Conservation (phyloP, 805 yeast species). For the Suhomyces faveliae region DNA sequence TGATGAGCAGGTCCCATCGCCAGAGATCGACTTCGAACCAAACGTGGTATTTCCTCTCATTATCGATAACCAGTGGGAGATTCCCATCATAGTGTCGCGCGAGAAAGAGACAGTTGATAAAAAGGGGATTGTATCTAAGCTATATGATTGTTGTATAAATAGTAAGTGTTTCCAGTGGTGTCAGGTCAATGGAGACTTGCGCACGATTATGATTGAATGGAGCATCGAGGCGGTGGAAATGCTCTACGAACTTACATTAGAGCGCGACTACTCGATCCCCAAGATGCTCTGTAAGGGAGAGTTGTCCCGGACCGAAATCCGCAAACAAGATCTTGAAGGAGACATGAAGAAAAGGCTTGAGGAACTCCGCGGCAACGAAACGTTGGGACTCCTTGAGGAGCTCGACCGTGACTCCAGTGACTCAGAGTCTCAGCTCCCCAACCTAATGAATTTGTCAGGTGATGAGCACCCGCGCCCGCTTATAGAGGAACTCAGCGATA, state of each 20-base stretch:
- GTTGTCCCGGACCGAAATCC: conserved; percentile 44
- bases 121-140: conserved; percentile 60
- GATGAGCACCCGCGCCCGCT: conserved; percentile 35
- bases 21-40: conserved; percentile 53
- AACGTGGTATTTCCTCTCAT: conserved; percentile 59
- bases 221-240: conserved; percentile 78
- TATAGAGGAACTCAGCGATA: conserved; percentile 52
- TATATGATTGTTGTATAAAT: conserved; percentile 79
- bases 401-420: conserved; percentile 16
- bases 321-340: conserved; percentile 42
- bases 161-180: conserved; percentile 62
- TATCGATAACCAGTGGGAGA: conserved; percentile 76
- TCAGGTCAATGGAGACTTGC: conserved; percentile 54
- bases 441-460: conserved; percentile 27
- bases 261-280: conserved; percentile 66
- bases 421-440: conserved; percentile 23
- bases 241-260: conserved; percentile 45
- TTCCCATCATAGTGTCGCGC: conserved; percentile 72
- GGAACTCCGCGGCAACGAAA: conserved; percentile 40
- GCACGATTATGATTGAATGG: conserved; percentile 74
- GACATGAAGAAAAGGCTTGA: conserved; percentile 37
- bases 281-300: conserved; percentile 72
- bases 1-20: conserved; percentile 62
- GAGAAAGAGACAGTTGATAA: conserved; percentile 63
- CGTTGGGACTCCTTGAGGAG: conserved; percentile 45